Evolutionary conservation across 805 yeast genomes (phyloP).

Genomic region (Sungouiozyma ichnusensis): DNA sequence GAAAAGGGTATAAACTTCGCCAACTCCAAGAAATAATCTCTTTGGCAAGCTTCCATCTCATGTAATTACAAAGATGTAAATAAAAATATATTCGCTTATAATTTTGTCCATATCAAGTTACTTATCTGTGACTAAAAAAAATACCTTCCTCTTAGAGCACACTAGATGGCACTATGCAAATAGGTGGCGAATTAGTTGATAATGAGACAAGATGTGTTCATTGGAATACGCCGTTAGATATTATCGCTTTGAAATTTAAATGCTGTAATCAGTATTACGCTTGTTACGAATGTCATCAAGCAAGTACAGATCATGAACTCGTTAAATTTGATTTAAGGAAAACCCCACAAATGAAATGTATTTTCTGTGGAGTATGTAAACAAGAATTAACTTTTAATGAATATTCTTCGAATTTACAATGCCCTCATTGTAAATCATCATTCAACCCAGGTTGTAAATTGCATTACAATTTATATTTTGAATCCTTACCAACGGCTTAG

Average conservation of each 20-base stretch:
- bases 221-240: conserved; percentile 25
- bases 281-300: conserved; percentile 24
- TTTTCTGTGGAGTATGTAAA: conserved; percentile 26
- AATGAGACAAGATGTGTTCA: conserved; percentile 24
- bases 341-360: conserved; percentile 8
- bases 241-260: conserved; percentile 25
- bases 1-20: conserved; percentile 89
- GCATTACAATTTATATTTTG: conserved; percentile 26
- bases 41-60: background rate
- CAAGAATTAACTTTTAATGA: conserved; percentile 19
- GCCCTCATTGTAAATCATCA: conserved; percentile 15
- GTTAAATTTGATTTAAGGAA: conserved; percentile 9
- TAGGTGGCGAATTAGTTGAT: conserved; percentile 19
- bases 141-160: too few relatives aligned
- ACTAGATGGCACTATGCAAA: background rate
- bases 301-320: conserved; percentile 10
- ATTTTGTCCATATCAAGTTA: background rate
- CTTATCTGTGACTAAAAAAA: background rate
- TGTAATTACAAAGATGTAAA: background rate
- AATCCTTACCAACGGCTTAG: conserved; percentile 1
- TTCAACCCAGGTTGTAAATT: conserved; percentile 27
- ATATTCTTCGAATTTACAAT: conserved; percentile 11
- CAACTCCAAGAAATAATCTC: conserved; percentile 10
- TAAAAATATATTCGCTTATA: background rate
- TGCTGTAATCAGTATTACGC: conserved; percentile 25